phyloP scores from a whole-genome alignment of 2,329 filamentous ascomycete species.

The Colletotrichum tropicale region DNA sequence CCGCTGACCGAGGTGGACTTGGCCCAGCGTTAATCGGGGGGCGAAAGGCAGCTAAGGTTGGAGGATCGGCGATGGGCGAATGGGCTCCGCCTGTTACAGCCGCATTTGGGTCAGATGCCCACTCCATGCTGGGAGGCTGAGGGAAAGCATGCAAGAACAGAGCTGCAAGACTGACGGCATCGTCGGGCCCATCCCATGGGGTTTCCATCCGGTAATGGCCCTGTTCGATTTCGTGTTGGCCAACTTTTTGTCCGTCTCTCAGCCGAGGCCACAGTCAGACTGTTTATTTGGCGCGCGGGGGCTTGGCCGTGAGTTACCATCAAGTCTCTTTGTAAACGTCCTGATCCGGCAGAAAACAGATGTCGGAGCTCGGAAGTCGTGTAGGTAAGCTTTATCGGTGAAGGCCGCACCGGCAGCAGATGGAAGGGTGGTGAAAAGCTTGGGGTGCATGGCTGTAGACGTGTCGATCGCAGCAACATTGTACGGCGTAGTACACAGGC shows the following conservation, averaged over 20 bases:
- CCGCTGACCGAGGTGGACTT: not conserved
- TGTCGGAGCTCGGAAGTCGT: not conserved
- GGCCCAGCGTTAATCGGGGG: slow-evolving; percentile 4
- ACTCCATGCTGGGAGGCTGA: slow-evolving; percentile 6
- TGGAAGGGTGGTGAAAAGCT: not conserved
- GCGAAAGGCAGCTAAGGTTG: slow-evolving; percentile 9
- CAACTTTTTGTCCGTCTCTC: not conserved
- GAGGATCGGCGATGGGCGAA: slow-evolving; percentile 21
- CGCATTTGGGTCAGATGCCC: slow-evolving; percentile 17
- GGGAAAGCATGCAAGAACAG: slow-evolving; percentile 9
- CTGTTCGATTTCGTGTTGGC: not conserved
- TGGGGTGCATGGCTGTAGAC: slow-evolving; percentile 3
- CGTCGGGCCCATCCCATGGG: not conserved
- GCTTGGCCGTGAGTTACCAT: not conserved
- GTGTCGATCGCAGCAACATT: not conserved
- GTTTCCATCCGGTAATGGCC: not conserved
- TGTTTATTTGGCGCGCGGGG: not conserved
- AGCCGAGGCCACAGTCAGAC: not conserved
- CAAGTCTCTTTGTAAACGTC: not conserved
- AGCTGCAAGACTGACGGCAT: slow-evolving; percentile 6
- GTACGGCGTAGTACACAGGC: not conserved
- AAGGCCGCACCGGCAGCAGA: not conserved
- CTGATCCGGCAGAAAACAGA: not conserved
- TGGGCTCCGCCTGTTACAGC: slow-evolving; percentile 9
- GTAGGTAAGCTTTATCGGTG: not conserved